Conservation (phyloP, 1,284 basidiomycete genomes). For the Malassezia caprae region DNA sequence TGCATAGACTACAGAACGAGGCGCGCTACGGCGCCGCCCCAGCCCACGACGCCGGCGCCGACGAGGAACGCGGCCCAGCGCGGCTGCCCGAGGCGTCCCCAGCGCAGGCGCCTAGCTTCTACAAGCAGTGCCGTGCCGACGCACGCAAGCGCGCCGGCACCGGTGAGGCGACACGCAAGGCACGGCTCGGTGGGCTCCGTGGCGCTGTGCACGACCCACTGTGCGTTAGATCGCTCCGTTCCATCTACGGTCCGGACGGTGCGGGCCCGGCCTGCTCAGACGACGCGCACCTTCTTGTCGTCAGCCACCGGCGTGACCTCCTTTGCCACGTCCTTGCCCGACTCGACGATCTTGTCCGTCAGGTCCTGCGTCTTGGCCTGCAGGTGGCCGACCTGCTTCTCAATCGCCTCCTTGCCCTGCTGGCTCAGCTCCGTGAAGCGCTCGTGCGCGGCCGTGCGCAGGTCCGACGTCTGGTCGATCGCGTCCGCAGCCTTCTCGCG, state of each 20-base stretch:
- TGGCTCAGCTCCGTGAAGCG: slow-evolving; percentile 15
- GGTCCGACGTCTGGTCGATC: not conserved
- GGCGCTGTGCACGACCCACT: slow-evolving; percentile 20
- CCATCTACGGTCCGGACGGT: not conserved
- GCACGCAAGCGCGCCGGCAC: slow-evolving; percentile 32
- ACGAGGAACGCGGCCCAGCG: slow-evolving; percentile 26
- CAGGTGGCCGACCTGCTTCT: slow-evolving; percentile 6
- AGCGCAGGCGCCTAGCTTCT: slow-evolving; percentile 34
- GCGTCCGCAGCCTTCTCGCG: slow-evolving; percentile 22
- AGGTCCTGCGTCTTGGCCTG: slow-evolving; percentile 7
- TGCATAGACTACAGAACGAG: slow-evolving; percentile 16
- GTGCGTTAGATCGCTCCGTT: slow-evolving; percentile 6
- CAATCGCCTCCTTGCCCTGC: slow-evolving; percentile 9
- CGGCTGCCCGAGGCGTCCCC: slow-evolving; percentile 20
- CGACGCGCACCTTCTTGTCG: slow-evolving; percentile 39
- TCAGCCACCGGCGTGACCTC: not conserved
- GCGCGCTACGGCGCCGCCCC: slow-evolving; percentile 24
- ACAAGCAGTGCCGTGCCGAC: slow-evolving; percentile 32
- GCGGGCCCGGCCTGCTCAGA: slow-evolving; percentile 17
- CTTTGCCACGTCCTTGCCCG: slow-evolving; percentile 5
- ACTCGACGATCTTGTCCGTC: slow-evolving; percentile 11
- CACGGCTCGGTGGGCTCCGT: slow-evolving; percentile 28
- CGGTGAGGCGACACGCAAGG: slow-evolving; percentile 35
- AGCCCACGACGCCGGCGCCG: slow-evolving; percentile 21
- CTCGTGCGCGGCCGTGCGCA: slow-evolving; percentile 8